A percentile compares a stretch with the other conserved stretches of the same genome.
phyloP scores from a whole-genome alignment of 2,329 filamentous ascomycete species.

The Alternaria metachromatica region DNA sequence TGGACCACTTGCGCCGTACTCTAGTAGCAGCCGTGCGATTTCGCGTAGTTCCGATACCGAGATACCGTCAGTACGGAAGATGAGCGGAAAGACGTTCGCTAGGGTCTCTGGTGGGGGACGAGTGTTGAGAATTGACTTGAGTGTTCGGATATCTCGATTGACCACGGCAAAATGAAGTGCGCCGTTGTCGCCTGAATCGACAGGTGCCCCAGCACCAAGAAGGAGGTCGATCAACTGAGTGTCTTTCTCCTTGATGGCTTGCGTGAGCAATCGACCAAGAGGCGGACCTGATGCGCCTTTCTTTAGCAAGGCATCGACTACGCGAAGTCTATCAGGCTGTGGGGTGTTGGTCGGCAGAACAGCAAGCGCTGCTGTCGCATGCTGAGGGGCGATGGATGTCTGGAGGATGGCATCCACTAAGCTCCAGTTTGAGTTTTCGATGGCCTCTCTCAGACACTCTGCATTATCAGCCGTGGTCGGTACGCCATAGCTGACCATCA shows the following conservation, averaged over 20 bases:
- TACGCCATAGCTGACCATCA: conserved; percentile 42
- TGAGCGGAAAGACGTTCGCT: conserved; percentile 30
- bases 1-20: conserved; percentile 33
- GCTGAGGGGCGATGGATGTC: conserved; percentile 30
- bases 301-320: conserved; percentile 32
- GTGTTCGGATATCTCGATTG: conserved; percentile 30
- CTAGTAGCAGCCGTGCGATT: conserved; percentile 29
- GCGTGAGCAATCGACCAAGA: conserved; percentile 35
- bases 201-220: conserved; percentile 33
- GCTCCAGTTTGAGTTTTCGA: conserved; percentile 38
- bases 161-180: conserved; percentile 32
- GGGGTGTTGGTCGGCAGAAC: conserved; percentile 27
- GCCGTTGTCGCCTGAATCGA: conserved; percentile 25
- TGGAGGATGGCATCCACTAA: conserved; percentile 36
- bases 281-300: conserved; percentile 39
- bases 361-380: conserved; percentile 37
- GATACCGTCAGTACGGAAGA: conserved; percentile 22
- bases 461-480: conserved; percentile 37
- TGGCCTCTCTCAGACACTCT: conserved; percentile 37
- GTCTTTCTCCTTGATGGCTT: conserved; percentile 40
- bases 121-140: conserved; percentile 29
- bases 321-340: conserved; percentile 31
- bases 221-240: conserved; percentile 35
- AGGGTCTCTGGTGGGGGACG: conserved; percentile 30
- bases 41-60: conserved; percentile 31